Evolutionary conservation across 495 filamentous ascomycete species (phyloP).

Genomic region (Penicillium psychrofluorescens): DNA sequence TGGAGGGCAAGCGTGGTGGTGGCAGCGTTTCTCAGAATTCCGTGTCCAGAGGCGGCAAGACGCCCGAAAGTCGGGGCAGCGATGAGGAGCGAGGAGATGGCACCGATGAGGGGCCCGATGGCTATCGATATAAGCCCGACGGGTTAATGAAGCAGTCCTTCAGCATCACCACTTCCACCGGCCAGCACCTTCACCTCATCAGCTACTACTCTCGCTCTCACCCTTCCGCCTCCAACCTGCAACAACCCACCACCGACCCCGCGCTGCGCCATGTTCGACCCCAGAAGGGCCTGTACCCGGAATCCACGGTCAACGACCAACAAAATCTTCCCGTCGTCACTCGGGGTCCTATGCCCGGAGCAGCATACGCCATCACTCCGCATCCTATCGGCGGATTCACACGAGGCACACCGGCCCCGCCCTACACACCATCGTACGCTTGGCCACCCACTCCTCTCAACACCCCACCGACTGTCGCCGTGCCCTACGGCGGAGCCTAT

Average conservation of each 20-base stretch:
- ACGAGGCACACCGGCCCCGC: conserved; percentile 38
- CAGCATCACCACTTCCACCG: conserved; percentile 87
- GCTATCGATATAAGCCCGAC: conserved; percentile 94
- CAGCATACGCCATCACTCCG: conserved; percentile 44
- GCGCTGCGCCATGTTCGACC: conserved; percentile 76
- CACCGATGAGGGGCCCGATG: conserved; percentile 79
- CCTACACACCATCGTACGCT: conserved; percentile 42
- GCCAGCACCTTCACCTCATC: conserved; percentile 92
- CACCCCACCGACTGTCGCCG: conserved; percentile 33
- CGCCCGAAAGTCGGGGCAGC: conserved; percentile 73
- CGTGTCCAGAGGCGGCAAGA: conserved; percentile 59
- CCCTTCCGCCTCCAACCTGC: conserved; percentile 56
- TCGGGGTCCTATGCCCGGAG: conserved; percentile 52
- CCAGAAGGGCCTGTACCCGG: conserved; percentile 89
- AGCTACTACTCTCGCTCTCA: conserved; percentile 86
- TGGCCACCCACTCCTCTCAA: conserved; percentile 61
- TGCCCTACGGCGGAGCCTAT: conserved; percentile 30
- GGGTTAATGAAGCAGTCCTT: conserved; percentile 99
- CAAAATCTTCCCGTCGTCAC: conserved; percentile 60
- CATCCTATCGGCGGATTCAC: conserved; percentile 45
- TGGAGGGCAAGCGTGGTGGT: conserved; percentile 89
- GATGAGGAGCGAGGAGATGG: conserved; percentile 70
- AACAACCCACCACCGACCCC: conserved; percentile 74
- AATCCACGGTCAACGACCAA: conserved; percentile 87
- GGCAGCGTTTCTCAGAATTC: conserved; percentile 49